Evolutionary conservation across 2,329 filamentous ascomycete species (phyloP).

Genomic region (Aspergillus sp.): DNA sequence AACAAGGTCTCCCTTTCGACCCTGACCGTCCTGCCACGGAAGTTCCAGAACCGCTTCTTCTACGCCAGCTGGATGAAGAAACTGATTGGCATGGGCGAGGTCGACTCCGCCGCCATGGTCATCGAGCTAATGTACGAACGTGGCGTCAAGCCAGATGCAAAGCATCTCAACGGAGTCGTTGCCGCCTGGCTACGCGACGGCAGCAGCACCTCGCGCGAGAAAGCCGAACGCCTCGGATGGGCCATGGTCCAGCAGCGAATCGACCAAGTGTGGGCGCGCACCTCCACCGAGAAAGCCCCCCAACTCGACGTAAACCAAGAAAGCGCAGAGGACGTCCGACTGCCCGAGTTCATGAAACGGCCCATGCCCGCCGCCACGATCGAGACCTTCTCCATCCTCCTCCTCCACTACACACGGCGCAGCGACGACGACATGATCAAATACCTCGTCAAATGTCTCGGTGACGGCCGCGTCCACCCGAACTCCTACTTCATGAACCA

Average conservation of each 20-base stretch:
- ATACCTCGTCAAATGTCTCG: slow-evolving; percentile 63
- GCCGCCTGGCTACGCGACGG: slow-evolving; percentile 73
- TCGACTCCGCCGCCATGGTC: slow-evolving; percentile 71
- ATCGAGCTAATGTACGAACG: slow-evolving; percentile 73
- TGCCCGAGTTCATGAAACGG: slow-evolving; percentile 44
- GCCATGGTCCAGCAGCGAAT: slow-evolving; percentile 72
- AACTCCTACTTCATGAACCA: slow-evolving; percentile 80
- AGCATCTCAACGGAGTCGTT: slow-evolving; percentile 80
- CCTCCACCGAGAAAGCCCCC: slow-evolving; percentile 20
- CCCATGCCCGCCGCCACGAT: slow-evolving; percentile 63
- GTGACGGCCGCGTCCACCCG: slow-evolving; percentile 63
- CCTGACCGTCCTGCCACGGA: slow-evolving; percentile 54
- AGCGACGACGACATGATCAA: slow-evolving; percentile 60
- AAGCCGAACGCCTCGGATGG: slow-evolving; percentile 71
- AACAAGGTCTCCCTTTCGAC: slow-evolving; percentile 52
- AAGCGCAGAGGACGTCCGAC: slow-evolving; percentile 22
- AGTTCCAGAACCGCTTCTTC: slow-evolving; percentile 73
- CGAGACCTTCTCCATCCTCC: slow-evolving; percentile 76
- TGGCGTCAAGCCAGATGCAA: slow-evolving; percentile 67
- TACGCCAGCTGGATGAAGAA: slow-evolving; percentile 87
- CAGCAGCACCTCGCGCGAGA: slow-evolving; percentile 54
- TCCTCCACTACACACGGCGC: slow-evolving; percentile 69
- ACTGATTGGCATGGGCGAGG: slow-evolving; percentile 70
- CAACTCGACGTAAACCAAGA: slow-evolving; percentile 30
- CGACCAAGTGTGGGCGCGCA: slow-evolving; percentile 57